Conservation (phyloP, 116 monocot species). For the Posidonia oceanica region DNA sequence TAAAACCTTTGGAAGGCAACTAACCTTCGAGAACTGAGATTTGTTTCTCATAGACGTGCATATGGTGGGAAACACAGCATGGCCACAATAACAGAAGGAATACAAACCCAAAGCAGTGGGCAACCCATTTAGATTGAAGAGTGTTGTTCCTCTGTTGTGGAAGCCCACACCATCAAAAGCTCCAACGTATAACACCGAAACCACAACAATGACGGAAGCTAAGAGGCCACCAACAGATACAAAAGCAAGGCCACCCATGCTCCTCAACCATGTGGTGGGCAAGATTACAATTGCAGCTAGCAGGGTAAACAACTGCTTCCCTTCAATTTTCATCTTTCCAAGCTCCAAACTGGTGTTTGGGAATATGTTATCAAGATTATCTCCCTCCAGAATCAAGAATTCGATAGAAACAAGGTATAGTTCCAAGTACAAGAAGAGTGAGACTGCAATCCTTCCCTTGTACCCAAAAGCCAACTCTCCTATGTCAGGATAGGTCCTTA, state of each 20-base stretch:
- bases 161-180: constrained; percentile 49
- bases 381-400: constrained; percentile 79
- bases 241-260: constrained; percentile 43
- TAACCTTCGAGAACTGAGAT: constrained; percentile 48
- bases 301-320: constrained; percentile 47
- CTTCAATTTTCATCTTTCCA: constrained; percentile 14
- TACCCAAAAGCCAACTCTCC: constrained; percentile 70
- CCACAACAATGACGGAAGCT: constrained; percentile 37
- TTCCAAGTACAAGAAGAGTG: constrained; percentile 71
- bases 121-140: constrained; percentile 32
- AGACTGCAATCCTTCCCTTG: constrained; percentile 40
- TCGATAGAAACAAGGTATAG: constrained; percentile 55
- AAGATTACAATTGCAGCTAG: constrained; percentile 38
- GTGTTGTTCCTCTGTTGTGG: constrained; percentile 23
- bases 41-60: constrained; percentile 56
- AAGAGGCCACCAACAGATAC: constrained; percentile 57
- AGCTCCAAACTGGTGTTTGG: constrained; percentile 27
- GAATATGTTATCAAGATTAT: constrained; percentile 76
- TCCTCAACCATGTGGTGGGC: constrained; percentile 75
- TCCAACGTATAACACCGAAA: constrained; percentile 45
- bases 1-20: neutral
- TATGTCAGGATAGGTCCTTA: constrained; percentile 77
- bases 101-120: constrained; percentile 58
- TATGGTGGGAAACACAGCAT: constrained; percentile 73
- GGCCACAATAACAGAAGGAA: constrained; percentile 75